Conservation (phyloP, 1,284 basidiomycete genomes). For the Sporisorium scitamineum region DNA sequence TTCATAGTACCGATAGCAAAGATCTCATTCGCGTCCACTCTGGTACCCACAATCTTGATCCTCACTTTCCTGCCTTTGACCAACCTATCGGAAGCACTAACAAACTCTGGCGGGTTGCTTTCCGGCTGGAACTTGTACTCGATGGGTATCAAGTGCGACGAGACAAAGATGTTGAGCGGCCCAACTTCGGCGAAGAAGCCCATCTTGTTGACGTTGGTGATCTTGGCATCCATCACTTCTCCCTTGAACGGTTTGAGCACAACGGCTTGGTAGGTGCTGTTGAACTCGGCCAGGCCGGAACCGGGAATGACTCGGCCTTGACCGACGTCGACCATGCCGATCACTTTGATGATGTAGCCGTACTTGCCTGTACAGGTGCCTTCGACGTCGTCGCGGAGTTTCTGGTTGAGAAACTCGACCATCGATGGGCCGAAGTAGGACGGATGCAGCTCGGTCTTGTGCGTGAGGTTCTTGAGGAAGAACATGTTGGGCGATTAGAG, state of each 20-base stretch:
- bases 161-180: slow-evolving; percentile 76
- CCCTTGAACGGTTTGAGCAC: slow-evolving; percentile 81
- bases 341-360: slow-evolving; percentile 92
- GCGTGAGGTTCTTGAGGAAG: slow-evolving; percentile 83
- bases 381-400: slow-evolving; percentile 95
- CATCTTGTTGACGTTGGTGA: slow-evolving; percentile 98
- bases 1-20: slow-evolving; percentile 69
- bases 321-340: slow-evolving; percentile 72
- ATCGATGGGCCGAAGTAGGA: slow-evolving; percentile 98
- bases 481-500: slow-evolving; percentile 44
- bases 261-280: slow-evolving; percentile 64
- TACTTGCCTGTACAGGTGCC: slow-evolving; percentile 95
- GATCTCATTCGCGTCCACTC: slow-evolving; percentile 97
- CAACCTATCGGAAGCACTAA: slow-evolving; percentile 56
- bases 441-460: slow-evolving; percentile 94
- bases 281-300: slow-evolving; percentile 91
- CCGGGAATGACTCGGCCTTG: slow-evolving; percentile 83
- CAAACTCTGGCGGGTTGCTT: slow-evolving; percentile 67
- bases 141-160: slow-evolving; percentile 81
- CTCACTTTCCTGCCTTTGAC: slow-evolving; percentile 92
- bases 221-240: slow-evolving; percentile 96
- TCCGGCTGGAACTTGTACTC: slow-evolving; percentile 73
- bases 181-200: slow-evolving; percentile 98
- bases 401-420: slow-evolving; percentile 89
- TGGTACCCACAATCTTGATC: slow-evolving; percentile 94